Percentiles rank a stretch among this genome's conserved stretches.
Evolutionary conservation across 179 eudicot genomes (phyloP).

Genomic region (Sideroxylon spinosum): DNA sequence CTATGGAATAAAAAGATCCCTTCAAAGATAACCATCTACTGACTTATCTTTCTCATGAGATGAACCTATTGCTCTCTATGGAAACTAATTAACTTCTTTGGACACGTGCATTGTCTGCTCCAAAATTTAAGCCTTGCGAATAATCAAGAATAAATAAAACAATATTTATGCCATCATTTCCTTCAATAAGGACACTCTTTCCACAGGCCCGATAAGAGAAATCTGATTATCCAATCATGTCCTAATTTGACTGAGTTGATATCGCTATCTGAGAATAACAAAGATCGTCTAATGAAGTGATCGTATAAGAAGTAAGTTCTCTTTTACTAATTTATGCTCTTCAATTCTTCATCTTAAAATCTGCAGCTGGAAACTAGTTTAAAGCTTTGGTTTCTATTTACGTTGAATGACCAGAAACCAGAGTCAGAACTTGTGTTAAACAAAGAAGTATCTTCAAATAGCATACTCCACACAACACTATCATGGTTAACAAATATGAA

Average conservation of each 20-base stretch:
- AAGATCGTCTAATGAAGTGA: not conserved
- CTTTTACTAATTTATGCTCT: not conserved
- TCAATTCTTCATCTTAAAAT: not conserved
- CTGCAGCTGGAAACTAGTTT: not conserved
- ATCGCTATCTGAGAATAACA: not conserved
- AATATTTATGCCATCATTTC: not conserved
- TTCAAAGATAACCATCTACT: not conserved
- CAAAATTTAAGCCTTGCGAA: not conserved
- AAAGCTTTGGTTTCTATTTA: not conserved
- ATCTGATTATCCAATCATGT: not conserved
- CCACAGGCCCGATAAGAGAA: slow-evolving; percentile 4
- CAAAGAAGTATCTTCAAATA: not conserved
- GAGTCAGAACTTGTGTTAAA: not conserved
- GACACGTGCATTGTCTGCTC: not conserved
- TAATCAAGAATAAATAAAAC: not conserved
- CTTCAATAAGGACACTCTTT: not conserved
- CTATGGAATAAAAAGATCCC: not conserved
- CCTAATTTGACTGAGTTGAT: not conserved
- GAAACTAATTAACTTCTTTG: not conserved
- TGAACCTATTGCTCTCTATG: not conserved
- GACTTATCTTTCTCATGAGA: not conserved
- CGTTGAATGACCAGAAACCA: slow-evolving; percentile 8
- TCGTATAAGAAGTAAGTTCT: not conserved
- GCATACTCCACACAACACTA: not conserved
- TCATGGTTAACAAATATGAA: not conserved